phyloP scores from a whole-genome alignment of 2,329 filamentous ascomycete genomes.

The Calonectria montana region DNA sequence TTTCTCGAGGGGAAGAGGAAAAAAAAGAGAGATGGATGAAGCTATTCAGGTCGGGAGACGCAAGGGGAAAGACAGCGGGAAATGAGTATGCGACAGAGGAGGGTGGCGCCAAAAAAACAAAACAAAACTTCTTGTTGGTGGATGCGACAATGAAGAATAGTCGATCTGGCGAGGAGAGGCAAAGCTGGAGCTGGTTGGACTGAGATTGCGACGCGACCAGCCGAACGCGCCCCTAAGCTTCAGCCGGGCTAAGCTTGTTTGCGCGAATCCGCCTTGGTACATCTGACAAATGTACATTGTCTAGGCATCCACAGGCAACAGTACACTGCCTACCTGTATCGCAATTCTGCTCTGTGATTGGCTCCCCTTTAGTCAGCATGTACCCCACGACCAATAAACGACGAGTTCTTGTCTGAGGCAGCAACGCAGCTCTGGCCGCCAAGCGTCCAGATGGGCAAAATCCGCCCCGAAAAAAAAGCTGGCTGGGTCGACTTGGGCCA shows the following conservation, averaged over 20 bases:
- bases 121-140: conserved; percentile 12
- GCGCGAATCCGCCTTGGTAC: conserved; percentile 43
- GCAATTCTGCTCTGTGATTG: conserved; percentile 41
- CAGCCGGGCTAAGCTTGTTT: conserved; percentile 6
- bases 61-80: conserved; percentile 13
- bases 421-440: conserved; percentile 42
- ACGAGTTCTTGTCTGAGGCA: conserved; percentile 51
- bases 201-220: conserved; percentile 41
- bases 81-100: conserved; percentile 20
- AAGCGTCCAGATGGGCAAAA: conserved; percentile 24
- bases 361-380: conserved; percentile 40
- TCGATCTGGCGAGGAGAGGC: background rate
- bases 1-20: background rate
- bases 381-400: conserved; percentile 42
- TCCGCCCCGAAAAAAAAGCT: conserved; percentile 47
- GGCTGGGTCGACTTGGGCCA: conserved; percentile 37
- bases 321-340: conserved; percentile 42
- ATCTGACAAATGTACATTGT: conserved; percentile 37
- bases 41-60: conserved; percentile 27
- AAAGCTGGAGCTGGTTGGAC: conserved; percentile 20
- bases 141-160: conserved; percentile 26
- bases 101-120: conserved; percentile 34
- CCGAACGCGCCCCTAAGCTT: conserved; percentile 19
- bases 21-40: conserved; percentile 16
- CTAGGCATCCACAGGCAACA: conserved; percentile 45